phyloP scores from a whole-genome alignment of 176 grass and related monocot genomes.

The Avena eriantha region DNA sequence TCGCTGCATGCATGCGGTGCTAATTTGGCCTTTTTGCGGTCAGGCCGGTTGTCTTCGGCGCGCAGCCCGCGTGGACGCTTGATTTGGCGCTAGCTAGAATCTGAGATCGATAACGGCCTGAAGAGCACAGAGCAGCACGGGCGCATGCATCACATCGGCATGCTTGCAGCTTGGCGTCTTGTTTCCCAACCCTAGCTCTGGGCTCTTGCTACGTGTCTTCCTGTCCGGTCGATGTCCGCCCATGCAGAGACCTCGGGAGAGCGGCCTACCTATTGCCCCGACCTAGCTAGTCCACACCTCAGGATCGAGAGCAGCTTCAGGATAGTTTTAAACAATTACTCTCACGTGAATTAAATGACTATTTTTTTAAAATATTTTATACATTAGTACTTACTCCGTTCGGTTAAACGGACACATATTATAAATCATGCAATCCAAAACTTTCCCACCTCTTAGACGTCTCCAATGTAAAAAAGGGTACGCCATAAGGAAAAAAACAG shows the following conservation, averaged over 20 bases:
- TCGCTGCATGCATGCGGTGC: neutral
- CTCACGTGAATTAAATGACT: too few relatives aligned
- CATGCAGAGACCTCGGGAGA: neutral
- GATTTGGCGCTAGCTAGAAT: neutral
- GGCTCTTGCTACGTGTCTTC: neutral
- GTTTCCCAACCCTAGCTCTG: neutral
- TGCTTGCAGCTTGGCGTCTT: neutral
- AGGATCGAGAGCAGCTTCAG: too few relatives aligned
- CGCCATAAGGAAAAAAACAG: too few relatives aligned
- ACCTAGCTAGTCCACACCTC: neutral
- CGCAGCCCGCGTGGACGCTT: neutral
- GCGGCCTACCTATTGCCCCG: neutral
- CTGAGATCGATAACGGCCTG: neutral
- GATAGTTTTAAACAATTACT: too few relatives aligned
- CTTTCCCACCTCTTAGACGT: neutral
- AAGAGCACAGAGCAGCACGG: neutral
- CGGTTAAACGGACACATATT: too few relatives aligned
- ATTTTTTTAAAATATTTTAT: too few relatives aligned
- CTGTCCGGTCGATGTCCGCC: neutral
- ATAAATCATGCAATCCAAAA: too few relatives aligned
- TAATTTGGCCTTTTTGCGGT: neutral
- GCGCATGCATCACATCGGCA: neutral
- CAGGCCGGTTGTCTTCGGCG: constrained; percentile 9
- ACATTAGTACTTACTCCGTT: too few relatives aligned
- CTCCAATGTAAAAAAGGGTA: too few relatives aligned